Conservation (phyloP, 2,329 filamentous ascomycete genomes). For the Thielaviopsis punctulata region DNA sequence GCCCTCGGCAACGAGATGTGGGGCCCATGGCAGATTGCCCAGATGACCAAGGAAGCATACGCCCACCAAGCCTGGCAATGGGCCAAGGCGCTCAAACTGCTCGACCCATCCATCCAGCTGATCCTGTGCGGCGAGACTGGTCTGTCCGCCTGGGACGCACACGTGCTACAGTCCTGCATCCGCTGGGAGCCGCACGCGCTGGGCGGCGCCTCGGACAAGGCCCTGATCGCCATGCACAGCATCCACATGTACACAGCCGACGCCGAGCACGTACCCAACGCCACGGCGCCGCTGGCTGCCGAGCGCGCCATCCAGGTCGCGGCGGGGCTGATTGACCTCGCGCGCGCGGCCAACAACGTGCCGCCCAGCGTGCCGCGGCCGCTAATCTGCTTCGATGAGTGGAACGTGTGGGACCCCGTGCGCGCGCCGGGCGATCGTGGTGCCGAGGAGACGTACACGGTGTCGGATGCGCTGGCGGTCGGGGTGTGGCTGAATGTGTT, state of each 20-base stretch:
- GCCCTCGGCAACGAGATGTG: slow-evolving; percentile 62
- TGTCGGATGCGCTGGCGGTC: slow-evolving; percentile 62
- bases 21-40: slow-evolving; percentile 49
- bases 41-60: slow-evolving; percentile 53
- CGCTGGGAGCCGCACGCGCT: slow-evolving; percentile 21
- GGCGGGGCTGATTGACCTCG: slow-evolving; percentile 52
- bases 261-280: slow-evolving; percentile 27
- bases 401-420: slow-evolving; percentile 67
- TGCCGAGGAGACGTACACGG: slow-evolving; percentile 55
- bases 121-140: slow-evolving; percentile 61
- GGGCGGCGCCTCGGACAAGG: slow-evolving; percentile 19
- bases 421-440: slow-evolving; percentile 54
- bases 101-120: slow-evolving; percentile 51
- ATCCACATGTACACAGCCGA: slow-evolving; percentile 63
- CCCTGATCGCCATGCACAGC: slow-evolving; percentile 60
- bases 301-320: slow-evolving; percentile 60
- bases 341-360: slow-evolving; percentile 49
- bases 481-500: slow-evolving; percentile 62
- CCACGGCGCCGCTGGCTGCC: slow-evolving; percentile 43
- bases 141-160: slow-evolving; percentile 51
- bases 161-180: slow-evolving; percentile 54
- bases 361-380: slow-evolving; percentile 41
- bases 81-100: slow-evolving; percentile 55
- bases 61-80: slow-evolving; percentile 52
- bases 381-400: slow-evolving; percentile 69